phyloP scores from a whole-genome alignment of 2,329 filamentous ascomycete species.

The Diaporthe caulivora region DNA sequence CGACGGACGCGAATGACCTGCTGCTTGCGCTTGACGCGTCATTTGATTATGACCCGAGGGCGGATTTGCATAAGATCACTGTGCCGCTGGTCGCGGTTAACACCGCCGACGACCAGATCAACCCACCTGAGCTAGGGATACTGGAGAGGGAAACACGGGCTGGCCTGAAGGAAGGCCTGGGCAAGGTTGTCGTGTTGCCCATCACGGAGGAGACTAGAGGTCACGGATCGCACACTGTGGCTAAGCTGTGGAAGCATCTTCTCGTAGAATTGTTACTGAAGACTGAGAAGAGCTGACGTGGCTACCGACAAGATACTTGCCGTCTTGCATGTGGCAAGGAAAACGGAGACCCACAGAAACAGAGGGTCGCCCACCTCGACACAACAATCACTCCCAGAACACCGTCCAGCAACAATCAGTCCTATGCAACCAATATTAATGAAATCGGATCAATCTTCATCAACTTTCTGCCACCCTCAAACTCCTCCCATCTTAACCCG shows the following conservation, averaged over 20 bases:
- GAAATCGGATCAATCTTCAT: no score
- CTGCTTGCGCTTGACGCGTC: conserved; percentile 43
- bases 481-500: no score
- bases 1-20: conserved; percentile 43
- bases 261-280: conserved; percentile 30
- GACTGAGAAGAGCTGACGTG: conserved; percentile 1
- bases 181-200: conserved; percentile 39
- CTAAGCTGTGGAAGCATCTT: conserved; percentile 38
- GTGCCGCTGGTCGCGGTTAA: conserved; percentile 45
- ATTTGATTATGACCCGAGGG: conserved; percentile 44
- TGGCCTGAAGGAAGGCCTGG: conserved; percentile 32
- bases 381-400: no score
- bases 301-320: no score
- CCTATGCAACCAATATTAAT: no score
- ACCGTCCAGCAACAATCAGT: no score
- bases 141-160: conserved; percentile 38
- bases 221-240: conserved; percentile 42
- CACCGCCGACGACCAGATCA: conserved; percentile 46
- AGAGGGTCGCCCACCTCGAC: no score
- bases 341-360: no score
- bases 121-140: conserved; percentile 46
- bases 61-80: conserved; percentile 41
- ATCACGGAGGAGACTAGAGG: conserved; percentile 40
- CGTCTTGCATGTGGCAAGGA: no score
- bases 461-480: no score